These are phyloP conservation scores for Alnus rubra DNA, from an alignment of 306 rosid genomes.

Conservation along the genomic window DNA sequence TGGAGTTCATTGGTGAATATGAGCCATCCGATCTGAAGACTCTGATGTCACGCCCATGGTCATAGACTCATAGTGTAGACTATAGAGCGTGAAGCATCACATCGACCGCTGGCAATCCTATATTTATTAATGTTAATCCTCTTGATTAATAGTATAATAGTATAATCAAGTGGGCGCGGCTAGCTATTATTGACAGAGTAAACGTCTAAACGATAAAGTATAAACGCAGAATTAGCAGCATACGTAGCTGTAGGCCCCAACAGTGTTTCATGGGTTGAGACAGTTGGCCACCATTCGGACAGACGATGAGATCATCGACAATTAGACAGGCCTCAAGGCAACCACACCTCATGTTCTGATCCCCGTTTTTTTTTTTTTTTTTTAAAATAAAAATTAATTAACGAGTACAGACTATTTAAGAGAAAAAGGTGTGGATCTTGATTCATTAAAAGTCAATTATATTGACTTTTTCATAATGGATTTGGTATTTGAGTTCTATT, in stretches of 20 bases:
- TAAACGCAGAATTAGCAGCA: conserved; percentile 37
- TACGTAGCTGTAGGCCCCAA: conserved; percentile 35
- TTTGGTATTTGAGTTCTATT: not conserved
- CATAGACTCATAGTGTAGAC: not conserved
- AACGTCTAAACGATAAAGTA: conserved; percentile 29
- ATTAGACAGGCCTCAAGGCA: not conserved
- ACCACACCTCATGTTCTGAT: not conserved
- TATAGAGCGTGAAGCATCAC: not conserved
- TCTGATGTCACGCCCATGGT: conserved; percentile 25
- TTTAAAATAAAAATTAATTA: too few relatives aligned
- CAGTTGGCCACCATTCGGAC: conserved; percentile 42
- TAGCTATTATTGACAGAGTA: conserved; percentile 41
- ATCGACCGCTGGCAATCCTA: not conserved
- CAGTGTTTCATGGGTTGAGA: conserved; percentile 50
- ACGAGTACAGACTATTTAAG: not conserved
- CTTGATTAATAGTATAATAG: not conserved
- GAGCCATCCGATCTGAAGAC: not conserved
- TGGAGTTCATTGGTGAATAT: not conserved
- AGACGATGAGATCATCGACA: not conserved
- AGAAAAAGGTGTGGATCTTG: not conserved
- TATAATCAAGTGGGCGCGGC: not conserved
- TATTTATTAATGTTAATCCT: not conserved
- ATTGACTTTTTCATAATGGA: not conserved
- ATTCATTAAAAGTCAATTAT: not conserved
- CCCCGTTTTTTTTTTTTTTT: not conserved